Percentiles rank a stretch among this genome's conserved stretches.
phyloP scores from a whole-genome alignment of 1,284 basidiomycete genomes.

The Puccinia triticina region DNA sequence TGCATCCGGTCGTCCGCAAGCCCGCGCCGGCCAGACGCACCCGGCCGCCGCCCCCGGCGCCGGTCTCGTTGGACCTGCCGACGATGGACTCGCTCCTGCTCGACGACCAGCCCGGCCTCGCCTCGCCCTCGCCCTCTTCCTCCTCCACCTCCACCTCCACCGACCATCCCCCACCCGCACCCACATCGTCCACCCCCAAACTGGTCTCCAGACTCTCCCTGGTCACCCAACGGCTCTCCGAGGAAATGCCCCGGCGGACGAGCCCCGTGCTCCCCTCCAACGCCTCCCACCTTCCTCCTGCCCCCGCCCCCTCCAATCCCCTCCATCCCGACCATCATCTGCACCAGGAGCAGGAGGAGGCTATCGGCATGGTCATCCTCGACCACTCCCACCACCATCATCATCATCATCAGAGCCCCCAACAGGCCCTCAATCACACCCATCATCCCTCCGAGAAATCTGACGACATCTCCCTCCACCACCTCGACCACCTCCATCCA shows the following conservation, averaged over 20 bases:
- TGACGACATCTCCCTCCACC: too few relatives aligned
- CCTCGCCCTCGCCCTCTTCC: not conserved
- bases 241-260: slow-evolving; percentile 19
- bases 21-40: not conserved
- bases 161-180: not conserved
- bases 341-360: not conserved
- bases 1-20: not conserved
- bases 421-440: not conserved
- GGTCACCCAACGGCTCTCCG: slow-evolving; percentile 16
- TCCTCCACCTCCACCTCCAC: not conserved
- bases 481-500: too few relatives aligned
- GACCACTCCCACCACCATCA: not conserved
- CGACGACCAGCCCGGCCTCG: not conserved
- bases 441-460: too few relatives aligned
- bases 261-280: not conserved
- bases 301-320: too few relatives aligned
- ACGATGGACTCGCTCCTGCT: slow-evolving; percentile 34
- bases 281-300: not conserved
- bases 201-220: not conserved
- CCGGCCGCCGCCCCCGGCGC: slow-evolving; percentile 1
- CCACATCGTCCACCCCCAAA: not conserved
- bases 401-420: not conserved
- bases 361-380: slow-evolving; percentile 14
- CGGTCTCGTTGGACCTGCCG: slow-evolving; percentile 31
- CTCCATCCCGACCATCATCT: not conserved